phyloP scores from a whole-genome alignment of 2,329 filamentous ascomycete genomes.

The Microdochium nivale region DNA sequence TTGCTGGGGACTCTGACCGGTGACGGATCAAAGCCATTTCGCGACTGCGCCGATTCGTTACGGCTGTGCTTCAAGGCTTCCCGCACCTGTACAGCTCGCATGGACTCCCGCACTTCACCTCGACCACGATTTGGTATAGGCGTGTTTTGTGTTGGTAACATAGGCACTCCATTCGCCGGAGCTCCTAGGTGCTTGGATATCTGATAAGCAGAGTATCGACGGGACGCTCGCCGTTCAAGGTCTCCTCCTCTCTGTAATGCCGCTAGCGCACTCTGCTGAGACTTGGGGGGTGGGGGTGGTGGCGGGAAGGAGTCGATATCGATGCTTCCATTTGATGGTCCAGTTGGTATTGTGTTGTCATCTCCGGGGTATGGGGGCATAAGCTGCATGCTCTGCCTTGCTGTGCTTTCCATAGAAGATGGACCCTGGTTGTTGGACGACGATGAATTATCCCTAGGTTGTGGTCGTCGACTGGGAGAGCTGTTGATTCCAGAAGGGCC shows the following conservation, averaged over 20 bases:
- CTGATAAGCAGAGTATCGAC: constrained; percentile 92
- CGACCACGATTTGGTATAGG: constrained; percentile 79
- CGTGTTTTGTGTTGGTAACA: constrained; percentile 75
- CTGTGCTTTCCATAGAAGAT: constrained; percentile 64
- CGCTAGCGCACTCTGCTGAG: constrained; percentile 81
- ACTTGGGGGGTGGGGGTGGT: constrained; percentile 71
- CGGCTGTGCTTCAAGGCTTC: constrained; percentile 41
- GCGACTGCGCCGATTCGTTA: constrained; percentile 36
- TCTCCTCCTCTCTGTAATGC: constrained; percentile 88
- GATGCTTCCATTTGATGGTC: constrained; percentile 35
- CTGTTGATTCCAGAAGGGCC: constrained; percentile 17
- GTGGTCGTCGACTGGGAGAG: constrained; percentile 41
- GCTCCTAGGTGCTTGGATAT: constrained; percentile 88
- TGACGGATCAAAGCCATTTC: constrained; percentile 43
- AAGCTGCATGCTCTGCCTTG: constrained; percentile 68
- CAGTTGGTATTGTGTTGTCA: constrained; percentile 39
- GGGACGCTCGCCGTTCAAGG: constrained; percentile 82
- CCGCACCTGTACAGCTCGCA: constrained; percentile 56
- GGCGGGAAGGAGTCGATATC: constrained; percentile 61
- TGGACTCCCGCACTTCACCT: constrained; percentile 70
- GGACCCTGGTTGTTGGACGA: constrained; percentile 42
- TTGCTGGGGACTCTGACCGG: constrained; percentile 50
- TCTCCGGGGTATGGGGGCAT: constrained; percentile 63
- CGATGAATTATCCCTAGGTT: constrained; percentile 42
- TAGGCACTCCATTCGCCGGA: constrained; percentile 72